phyloP scores from a whole-genome alignment of 148 eudicot genomes.

The Cornus controversa region DNA sequence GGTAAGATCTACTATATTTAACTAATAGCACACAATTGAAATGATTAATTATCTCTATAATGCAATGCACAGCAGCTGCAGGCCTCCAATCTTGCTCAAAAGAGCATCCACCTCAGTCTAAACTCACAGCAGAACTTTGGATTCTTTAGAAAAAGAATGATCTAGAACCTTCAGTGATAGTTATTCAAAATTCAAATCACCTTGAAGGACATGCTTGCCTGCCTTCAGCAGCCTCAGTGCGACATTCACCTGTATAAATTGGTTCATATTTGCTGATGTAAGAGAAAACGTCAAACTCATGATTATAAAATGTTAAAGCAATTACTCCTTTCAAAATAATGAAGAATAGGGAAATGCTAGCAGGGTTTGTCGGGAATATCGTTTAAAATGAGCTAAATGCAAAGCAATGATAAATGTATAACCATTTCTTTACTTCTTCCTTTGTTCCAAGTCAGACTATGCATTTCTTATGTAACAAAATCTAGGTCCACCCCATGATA shows the following conservation, averaged over 20 bases:
- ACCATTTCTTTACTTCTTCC: background rate
- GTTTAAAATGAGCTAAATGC: background rate
- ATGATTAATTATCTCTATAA: background rate
- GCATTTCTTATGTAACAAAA: background rate
- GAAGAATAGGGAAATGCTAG: background rate
- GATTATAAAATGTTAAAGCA: background rate
- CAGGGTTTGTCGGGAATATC: background rate
- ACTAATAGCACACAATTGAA: background rate
- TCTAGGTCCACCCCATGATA: background rate
- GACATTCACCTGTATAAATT: conserved; percentile 68
- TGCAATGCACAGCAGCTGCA: background rate
- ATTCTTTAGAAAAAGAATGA: conserved; percentile 1
- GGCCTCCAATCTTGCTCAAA: background rate
- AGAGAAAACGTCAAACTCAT: background rate
- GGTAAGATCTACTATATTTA: background rate
- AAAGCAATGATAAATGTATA: background rate
- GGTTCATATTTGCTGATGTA: background rate
- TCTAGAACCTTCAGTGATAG: background rate
- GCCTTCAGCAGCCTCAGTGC: conserved; percentile 76
- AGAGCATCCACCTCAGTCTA: background rate
- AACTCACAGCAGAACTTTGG: background rate
- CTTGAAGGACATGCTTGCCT: conserved; percentile 98
- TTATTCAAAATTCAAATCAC: conserved; percentile 27
- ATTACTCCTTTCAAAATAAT: background rate
- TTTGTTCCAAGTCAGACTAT: background rate